These are phyloP conservation scores for Platanthera zijinensis DNA, from an alignment of 106 monocot species.

Conservation along the genomic window DNA sequence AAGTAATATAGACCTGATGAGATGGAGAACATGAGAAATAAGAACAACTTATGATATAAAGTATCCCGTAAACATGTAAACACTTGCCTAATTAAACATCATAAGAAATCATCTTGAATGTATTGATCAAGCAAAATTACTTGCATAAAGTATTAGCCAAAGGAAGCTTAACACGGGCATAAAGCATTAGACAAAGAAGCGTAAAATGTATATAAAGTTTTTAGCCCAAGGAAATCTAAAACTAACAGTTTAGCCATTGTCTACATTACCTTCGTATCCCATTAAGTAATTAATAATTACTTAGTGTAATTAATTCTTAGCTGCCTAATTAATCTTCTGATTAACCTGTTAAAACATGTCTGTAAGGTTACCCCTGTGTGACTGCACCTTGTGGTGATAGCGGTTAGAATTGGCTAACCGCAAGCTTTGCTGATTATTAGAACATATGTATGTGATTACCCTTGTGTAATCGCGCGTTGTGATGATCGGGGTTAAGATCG, in stretches of 20 bases:
- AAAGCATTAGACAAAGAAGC: neutral
- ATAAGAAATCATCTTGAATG: neutral
- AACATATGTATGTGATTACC: too few species aligned
- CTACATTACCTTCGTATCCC: neutral
- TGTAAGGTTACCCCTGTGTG: too few species aligned
- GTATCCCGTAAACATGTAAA: neutral
- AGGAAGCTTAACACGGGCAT: neutral
- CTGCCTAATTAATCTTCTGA: too few species aligned
- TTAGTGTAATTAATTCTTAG: neutral
- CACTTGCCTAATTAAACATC: neutral
- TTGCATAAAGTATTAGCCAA: neutral
- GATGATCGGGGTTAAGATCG: too few species aligned
- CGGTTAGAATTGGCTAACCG: too few species aligned
- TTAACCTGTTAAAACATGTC: too few species aligned
- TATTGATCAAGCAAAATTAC: neutral
- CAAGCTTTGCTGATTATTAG: too few species aligned
- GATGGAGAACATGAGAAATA: neutral
- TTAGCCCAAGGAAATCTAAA: neutral
- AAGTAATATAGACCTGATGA: neutral
- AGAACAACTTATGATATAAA: neutral
- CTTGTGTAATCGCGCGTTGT: too few species aligned
- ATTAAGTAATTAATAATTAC: neutral
- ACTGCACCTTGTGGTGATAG: too few species aligned
- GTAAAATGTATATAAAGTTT: neutral
- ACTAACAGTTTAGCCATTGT: neutral